phyloP scores from a whole-genome alignment of 768 basidiomycete genomes.

The Lyophyllum shimeji region DNA sequence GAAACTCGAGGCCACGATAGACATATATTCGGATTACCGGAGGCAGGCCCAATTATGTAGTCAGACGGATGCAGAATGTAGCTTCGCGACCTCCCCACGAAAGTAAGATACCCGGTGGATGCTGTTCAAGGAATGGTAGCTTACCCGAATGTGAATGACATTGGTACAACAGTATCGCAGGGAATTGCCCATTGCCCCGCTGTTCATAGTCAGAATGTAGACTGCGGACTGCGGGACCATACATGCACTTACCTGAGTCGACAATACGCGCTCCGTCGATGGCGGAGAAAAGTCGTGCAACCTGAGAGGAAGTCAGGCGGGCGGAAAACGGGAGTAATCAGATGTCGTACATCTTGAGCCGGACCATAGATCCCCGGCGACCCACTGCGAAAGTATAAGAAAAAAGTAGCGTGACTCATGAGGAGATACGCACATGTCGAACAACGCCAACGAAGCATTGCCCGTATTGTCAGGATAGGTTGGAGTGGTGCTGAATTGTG shows the following conservation, averaged over 20 bases:
- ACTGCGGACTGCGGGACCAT: background rate
- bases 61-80: constrained; percentile 74
- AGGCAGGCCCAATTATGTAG: constrained; percentile 71
- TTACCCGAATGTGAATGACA: constrained; percentile 73
- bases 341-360: constrained; percentile 63
- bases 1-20: constrained; percentile 72
- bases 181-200: constrained; percentile 78
- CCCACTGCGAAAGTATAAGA: constrained; percentile 45
- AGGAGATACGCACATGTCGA: constrained; percentile 63
- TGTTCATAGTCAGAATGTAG: constrained; percentile 12
- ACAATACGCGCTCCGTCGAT: constrained; percentile 70
- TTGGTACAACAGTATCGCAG: constrained; percentile 55
- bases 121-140: constrained; percentile 15
- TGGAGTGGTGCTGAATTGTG: constrained; percentile 49
- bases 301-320: constrained; percentile 38
- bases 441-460: constrained; percentile 62
- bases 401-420: background rate
- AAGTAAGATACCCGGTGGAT: background rate
- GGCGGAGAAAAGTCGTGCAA: constrained; percentile 59
- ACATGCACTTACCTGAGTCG: constrained; percentile 45
- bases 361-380: constrained; percentile 73
- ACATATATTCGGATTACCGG: constrained; percentile 65
- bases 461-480: constrained; percentile 60
- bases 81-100: constrained; percentile 35
- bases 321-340: background rate